These are phyloP conservation scores for Anacardium occidentale DNA, from an alignment of 345 rosid species.

Conservation along the genomic window DNA sequence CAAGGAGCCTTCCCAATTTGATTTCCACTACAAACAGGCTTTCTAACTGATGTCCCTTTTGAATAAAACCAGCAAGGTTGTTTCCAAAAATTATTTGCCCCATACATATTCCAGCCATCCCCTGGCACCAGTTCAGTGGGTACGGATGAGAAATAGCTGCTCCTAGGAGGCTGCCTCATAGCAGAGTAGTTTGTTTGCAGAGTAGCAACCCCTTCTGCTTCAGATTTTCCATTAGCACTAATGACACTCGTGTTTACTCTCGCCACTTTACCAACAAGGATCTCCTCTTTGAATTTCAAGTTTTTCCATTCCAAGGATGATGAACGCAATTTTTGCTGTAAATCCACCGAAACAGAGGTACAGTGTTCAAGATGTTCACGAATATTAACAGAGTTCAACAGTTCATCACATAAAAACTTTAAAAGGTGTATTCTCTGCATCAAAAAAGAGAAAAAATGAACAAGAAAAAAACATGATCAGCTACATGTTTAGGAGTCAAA, in stretches of 20 bases:
- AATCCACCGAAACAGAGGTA: slow-evolving; percentile 27
- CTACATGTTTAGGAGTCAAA: background rate
- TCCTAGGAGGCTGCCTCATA: slow-evolving; percentile 1
- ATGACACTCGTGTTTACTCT: slow-evolving; percentile 17
- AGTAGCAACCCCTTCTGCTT: slow-evolving; percentile 3
- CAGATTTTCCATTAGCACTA: slow-evolving; percentile 17
- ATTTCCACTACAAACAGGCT: slow-evolving; percentile 10
- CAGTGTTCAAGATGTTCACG: slow-evolving; percentile 38
- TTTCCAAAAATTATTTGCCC: slow-evolving; percentile 12
- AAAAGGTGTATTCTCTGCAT: slow-evolving; percentile 36
- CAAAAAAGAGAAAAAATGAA: background rate
- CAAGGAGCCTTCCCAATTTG: slow-evolving; percentile 5
- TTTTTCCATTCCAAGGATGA: slow-evolving; percentile 30
- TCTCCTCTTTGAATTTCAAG: slow-evolving; percentile 31
- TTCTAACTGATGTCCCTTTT: slow-evolving; percentile 10
- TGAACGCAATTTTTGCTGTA: slow-evolving; percentile 36
- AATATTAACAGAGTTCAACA: slow-evolving; percentile 27
- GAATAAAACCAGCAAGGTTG: slow-evolving; percentile 13
- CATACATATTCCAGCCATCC: slow-evolving; percentile 18
- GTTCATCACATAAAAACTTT: slow-evolving; percentile 36
- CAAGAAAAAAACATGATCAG: background rate
- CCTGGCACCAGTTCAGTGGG: slow-evolving; percentile 1
- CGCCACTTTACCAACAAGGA: slow-evolving; percentile 20
- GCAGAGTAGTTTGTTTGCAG: background rate
- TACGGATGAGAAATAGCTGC: slow-evolving; percentile 9